Base-by-base conservation (phyloP, 2,329 filamentous ascomycete species). In the Alternaria ventricosa region DNA sequence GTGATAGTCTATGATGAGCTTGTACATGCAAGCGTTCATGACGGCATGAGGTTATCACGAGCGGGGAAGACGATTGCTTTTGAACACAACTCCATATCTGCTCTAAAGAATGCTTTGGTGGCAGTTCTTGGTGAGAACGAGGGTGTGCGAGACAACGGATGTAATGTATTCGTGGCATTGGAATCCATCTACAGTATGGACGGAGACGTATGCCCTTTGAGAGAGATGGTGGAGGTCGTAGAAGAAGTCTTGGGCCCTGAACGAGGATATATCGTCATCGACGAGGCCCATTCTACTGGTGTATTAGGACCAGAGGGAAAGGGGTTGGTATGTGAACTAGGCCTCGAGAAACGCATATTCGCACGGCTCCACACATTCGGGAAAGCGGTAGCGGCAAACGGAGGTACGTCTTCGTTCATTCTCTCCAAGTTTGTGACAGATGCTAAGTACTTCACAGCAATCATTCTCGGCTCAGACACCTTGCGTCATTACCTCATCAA, bases 11-110 rank as follows among this genome's bases (percentile, higher is more conserved):
- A 95, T 70, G 92, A 0, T 71, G 90, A 91, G 74, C 82, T 91
- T 30, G 88, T 95, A 13, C 92, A 96, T 71, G 92, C 92, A 0
- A 94, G 90, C 69, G 87, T 90, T 1, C 92, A 93, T 63, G 92
- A 94, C 75, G 92, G 71, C 0, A 92, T 94, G 89, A 84, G 85
- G 18, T 71, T 90, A 20, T 89, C 88, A 7, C 84, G 90, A 2
- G 89, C 88, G 0, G 78, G 71, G 1, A 77, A 71, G 36, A 82
- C 68, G 13, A 53, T 87, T 0, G 60, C 84, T 0, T 92, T 93
- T 65, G 69, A 74, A 12, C 90, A 92, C 70, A 90, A 89, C 64
- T 81, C 79, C 5, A 80, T 88, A 0, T 53, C 61, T 0, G 75
- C 72, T 23, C 65, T 84, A 33, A 61, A 69, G 20, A 57, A 53